Conservation (phyloP, 257 asterid species). For the Lithospermum erythrorhizon region DNA sequence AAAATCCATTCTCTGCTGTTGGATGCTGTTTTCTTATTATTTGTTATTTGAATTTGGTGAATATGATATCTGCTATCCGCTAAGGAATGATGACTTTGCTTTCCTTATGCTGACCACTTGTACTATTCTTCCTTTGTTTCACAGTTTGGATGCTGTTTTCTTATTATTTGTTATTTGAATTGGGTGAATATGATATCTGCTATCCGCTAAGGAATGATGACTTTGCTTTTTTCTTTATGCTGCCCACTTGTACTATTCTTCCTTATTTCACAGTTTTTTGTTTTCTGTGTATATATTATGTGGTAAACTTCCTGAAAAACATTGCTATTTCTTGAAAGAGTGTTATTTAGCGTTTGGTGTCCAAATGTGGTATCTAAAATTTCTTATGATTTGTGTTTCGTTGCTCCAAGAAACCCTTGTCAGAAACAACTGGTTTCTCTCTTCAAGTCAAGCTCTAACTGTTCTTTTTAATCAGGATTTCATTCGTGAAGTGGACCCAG, state of each 20-base stretch:
- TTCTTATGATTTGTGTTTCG: no score
- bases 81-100: not conserved
- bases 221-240: not conserved
- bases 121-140: not conserved
- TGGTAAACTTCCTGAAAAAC: not conserved
- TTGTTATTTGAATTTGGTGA: not conserved
- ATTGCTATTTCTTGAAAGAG: not conserved
- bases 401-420: not conserved
- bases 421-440: not conserved
- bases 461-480: conserved; percentile 45
- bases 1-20: not conserved
- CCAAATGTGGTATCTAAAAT: not conserved
- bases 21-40: no score
- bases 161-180: no score
- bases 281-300: not conserved
- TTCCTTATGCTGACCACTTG: not conserved
- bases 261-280: not conserved
- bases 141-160: no score
- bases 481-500: conserved; percentile 93
- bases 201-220: not conserved
- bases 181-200: not conserved
- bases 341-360: not conserved
- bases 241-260: not conserved
- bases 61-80: not conserved
- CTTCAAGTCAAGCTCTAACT: not conserved